These are phyloP conservation scores for Berberis thunbergii DNA, from an alignment of 164 flowering plant species.

Conservation along the genomic window DNA sequence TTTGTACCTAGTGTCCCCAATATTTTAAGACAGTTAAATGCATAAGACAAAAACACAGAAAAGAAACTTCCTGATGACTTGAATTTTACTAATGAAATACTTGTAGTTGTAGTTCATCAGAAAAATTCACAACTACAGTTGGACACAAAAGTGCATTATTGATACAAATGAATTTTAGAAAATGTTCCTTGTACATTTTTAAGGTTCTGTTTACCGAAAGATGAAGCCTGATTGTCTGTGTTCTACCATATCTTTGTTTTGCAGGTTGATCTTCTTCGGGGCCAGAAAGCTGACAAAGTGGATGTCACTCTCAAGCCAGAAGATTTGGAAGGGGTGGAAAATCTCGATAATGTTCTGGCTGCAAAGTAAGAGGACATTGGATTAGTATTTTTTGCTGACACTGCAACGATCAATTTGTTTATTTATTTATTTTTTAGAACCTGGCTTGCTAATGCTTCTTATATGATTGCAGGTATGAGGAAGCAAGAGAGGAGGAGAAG, in stretches of 20 bases:
- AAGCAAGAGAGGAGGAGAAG: conserved; percentile 96
- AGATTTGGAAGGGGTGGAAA: conserved; percentile 52
- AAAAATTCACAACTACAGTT: no score
- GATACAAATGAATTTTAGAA: neutral
- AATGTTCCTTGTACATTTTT: neutral
- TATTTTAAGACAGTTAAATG: no score
- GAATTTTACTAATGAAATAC: no score
- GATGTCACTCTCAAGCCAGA: conserved; percentile 91
- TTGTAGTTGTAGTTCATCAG: no score
- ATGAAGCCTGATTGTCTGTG: neutral
- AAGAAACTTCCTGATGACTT: no score
- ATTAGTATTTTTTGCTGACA: neutral
- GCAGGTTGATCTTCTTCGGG: conserved; percentile 96
- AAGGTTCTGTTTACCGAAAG: neutral
- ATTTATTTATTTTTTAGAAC: no score
- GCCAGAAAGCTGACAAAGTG: conserved; percentile 87
- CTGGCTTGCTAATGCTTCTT: conserved; percentile 1
- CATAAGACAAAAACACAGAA: no score
- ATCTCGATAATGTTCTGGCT: conserved; percentile 75
- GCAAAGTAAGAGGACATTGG: conserved; percentile 56
- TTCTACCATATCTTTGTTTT: neutral
- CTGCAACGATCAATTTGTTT: no score
- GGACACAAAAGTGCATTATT: no score
- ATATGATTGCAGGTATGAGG: conserved; percentile 59
- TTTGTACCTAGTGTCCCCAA: no score